phyloP scores from a whole-genome alignment of 164 flowering plant species.

The Brasenia schreberi region DNA sequence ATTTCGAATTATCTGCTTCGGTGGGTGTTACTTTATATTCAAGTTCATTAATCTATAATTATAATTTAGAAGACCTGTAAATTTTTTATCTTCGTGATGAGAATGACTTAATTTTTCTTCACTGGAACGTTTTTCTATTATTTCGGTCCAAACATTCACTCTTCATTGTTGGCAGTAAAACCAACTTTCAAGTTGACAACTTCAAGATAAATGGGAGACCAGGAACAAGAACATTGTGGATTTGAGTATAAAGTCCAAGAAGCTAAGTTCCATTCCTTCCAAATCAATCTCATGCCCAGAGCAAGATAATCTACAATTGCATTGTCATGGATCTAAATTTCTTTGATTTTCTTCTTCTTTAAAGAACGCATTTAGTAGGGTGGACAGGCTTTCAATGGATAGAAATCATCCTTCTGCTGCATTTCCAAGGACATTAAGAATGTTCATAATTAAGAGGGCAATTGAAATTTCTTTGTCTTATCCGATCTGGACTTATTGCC shows the following conservation, averaged over 20 bases:
- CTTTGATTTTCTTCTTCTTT: neutral
- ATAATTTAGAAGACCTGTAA: no score
- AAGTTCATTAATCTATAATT: neutral
- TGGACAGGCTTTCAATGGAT: no score
- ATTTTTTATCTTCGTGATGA: neutral
- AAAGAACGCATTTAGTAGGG: neutral
- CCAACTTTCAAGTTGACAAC: no score
- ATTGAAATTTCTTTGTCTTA: no score
- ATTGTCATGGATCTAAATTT: neutral
- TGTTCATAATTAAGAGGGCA: no score
- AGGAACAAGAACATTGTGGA: slow-evolving; percentile 34
- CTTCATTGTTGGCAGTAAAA: neutral
- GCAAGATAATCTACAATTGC: slow-evolving; percentile 13
- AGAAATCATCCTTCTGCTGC: no score
- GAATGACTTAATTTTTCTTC: neutral
- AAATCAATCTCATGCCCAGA: slow-evolving; percentile 62
- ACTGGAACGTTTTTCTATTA: no score
- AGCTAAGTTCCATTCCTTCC: slow-evolving; percentile 45
- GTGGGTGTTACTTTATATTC: neutral
- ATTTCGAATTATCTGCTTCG: no score
- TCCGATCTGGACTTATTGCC: no score
- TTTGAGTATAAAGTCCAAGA: slow-evolving; percentile 40
- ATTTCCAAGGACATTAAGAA: accelerated
- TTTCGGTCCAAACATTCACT: neutral
- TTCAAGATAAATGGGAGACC: slow-evolving; percentile 62